A percentile compares a stretch with the other conserved stretches of the same genome.
phyloP scores from a whole-genome alignment of 352 stramenopile genomes.

The Pythium oligandrum region DNA sequence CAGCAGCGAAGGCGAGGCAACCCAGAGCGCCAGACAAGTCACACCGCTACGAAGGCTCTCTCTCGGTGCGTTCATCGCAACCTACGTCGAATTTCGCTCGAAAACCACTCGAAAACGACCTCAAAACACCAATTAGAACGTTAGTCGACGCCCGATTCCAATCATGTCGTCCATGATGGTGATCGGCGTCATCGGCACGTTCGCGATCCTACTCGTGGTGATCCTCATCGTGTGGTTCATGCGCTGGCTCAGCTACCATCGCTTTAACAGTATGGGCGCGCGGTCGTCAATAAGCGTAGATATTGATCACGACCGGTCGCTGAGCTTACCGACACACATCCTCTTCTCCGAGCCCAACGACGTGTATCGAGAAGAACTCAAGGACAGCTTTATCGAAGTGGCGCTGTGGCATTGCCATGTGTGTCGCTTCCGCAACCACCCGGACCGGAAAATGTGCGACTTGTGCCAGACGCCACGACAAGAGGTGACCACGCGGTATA shows the following conservation, averaged over 20 bases:
- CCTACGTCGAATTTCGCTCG: too few relatives aligned
- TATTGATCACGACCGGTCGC: conserved; percentile 26
- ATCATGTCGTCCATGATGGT: conserved; percentile 18
- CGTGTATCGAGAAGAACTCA: conserved; percentile 79
- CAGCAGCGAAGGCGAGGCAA: background rate
- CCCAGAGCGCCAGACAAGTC: background rate
- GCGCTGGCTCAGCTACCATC: conserved; percentile 12
- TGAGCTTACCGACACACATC: conserved; percentile 25
- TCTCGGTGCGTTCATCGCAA: background rate
- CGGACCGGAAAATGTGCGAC: conserved; percentile 75
- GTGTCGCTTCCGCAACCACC: conserved; percentile 88
- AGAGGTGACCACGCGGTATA: conserved; percentile 30
- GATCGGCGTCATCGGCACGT: conserved; percentile 20
- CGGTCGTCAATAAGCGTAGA: conserved; percentile 11
- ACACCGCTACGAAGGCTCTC: background rate
- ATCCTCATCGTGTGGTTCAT: conserved; percentile 21
- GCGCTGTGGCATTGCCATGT: conserved; percentile 83
- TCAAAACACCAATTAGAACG: background rate
- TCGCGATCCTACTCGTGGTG: conserved; percentile 16
- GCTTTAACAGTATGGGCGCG: conserved; percentile 24
- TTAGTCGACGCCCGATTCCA: background rate
- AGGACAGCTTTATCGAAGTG: conserved; percentile 72
- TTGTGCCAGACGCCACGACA: conserved; percentile 71
- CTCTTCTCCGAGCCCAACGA: conserved; percentile 56
- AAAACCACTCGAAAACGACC: background rate